Evolutionary conservation across 108 stramenopile species (phyloP).

Genomic region (Aurantiochytrium sp.): DNA sequence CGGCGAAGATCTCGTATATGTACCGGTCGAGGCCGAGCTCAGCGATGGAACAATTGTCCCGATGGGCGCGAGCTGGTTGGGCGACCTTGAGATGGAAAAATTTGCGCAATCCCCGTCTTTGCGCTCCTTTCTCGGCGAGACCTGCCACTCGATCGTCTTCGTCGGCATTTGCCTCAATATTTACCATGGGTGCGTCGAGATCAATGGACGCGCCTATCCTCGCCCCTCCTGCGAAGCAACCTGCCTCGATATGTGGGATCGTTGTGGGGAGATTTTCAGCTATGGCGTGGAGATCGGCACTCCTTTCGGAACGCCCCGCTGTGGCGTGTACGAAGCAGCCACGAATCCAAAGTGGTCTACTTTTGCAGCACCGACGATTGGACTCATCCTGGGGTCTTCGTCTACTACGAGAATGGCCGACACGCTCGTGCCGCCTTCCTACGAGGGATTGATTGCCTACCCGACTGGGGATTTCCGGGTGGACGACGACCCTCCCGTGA

Average conservation of each 20-base stretch:
- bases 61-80: too few species aligned
- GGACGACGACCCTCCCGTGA: too few species aligned
- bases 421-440: too few species aligned
- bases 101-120: too few species aligned
- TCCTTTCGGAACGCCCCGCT: not conserved
- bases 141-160: not conserved
- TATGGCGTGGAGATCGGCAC: not conserved
- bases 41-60: too few species aligned
- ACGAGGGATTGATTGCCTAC: too few species aligned
- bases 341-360: not conserved
- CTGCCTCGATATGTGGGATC: not conserved
- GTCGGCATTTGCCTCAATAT: not conserved
- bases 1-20: too few species aligned
- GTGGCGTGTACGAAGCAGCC: not conserved
- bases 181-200: not conserved
- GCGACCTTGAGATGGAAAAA: too few species aligned
- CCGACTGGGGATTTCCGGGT: too few species aligned
- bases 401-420: too few species aligned
- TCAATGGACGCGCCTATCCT: not conserved
- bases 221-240: constrained; percentile 34
- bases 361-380: not conserved
- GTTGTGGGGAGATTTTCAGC: not conserved
- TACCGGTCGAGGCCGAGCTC: too few species aligned
- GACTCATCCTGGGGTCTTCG: too few species aligned
- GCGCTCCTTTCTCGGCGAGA: not conserved